These are phyloP conservation scores for Escallonia rubra DNA, from an alignment of 129 eudicot genomes.

Conservation along the genomic window DNA sequence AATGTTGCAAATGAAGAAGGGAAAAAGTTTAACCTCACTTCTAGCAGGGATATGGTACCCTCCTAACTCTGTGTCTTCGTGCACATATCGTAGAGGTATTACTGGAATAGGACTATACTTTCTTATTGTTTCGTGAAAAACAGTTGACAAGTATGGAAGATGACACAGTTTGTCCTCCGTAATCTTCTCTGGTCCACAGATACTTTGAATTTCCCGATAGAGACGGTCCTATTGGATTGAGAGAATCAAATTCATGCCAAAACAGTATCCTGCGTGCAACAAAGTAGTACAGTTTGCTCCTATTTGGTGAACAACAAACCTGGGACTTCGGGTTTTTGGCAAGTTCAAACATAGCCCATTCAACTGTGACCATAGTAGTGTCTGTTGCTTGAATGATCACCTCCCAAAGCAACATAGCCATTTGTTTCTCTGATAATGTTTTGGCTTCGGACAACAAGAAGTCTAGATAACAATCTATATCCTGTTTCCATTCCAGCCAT, in stretches of 20 bases:
- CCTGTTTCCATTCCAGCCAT: conserved; percentile 7
- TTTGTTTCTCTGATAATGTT: conserved; percentile 29
- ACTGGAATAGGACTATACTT: conserved; percentile 53
- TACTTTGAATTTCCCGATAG: conserved; percentile 40
- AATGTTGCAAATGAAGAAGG: neutral
- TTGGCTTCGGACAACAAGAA: conserved; percentile 34
- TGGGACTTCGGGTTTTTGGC: conserved; percentile 25
- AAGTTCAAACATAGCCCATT: conserved; percentile 54
- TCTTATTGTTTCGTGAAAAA: conserved; percentile 62
- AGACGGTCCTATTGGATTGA: conserved; percentile 41
- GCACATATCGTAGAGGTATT: conserved; percentile 47
- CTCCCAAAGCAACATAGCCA: conserved; percentile 45
- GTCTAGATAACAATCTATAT: conserved; percentile 20
- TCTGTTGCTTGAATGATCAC: conserved; percentile 44
- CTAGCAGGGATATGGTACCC: conserved; percentile 59
- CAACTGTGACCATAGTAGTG: conserved; percentile 38
- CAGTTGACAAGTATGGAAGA: conserved; percentile 47
- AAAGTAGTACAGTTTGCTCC: too few relatives aligned
- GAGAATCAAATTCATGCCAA: neutral
- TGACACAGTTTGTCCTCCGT: conserved; percentile 46
- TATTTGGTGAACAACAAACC: neutral
- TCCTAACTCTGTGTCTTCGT: conserved; percentile 56
- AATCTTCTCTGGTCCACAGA: conserved; percentile 43
- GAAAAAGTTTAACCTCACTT: conserved; percentile 41
- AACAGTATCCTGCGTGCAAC: neutral